A percentile compares a stretch with the other conserved stretches of the same genome.
phyloP scores from a whole-genome alignment of 2,329 filamentous ascomycete species.

The Penicillium fuscoglaucum region DNA sequence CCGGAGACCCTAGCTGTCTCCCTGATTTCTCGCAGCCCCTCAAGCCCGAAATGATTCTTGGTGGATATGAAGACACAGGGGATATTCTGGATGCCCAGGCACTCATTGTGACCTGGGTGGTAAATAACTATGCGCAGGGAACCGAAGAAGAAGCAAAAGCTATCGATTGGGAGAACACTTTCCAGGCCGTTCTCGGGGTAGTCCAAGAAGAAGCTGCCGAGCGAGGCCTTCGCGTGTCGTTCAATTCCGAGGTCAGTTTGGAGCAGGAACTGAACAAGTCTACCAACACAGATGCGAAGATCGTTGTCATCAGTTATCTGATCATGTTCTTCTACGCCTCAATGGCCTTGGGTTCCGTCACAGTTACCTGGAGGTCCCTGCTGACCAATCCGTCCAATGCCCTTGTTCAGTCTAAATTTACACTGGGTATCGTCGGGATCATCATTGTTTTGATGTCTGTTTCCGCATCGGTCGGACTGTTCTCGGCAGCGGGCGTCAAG shows the following conservation, averaged over 20 bases:
- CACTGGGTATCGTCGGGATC: conserved; percentile 90
- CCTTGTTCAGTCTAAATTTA: conserved; percentile 94
- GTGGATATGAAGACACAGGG: conserved; percentile 67
- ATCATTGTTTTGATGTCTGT: conserved; percentile 97
- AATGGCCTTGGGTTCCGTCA: conserved; percentile 84
- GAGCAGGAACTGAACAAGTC: conserved; percentile 97
- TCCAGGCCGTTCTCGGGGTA: conserved; percentile 72
- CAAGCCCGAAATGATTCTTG: conserved; percentile 80
- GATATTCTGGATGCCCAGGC: conserved; percentile 73
- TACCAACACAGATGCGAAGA: conserved; percentile 96
- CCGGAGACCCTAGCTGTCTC: conserved; percentile 71
- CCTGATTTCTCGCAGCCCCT: conserved; percentile 88
- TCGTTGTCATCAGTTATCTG: conserved; percentile 92
- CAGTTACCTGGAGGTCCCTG: conserved; percentile 72
- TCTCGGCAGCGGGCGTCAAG: conserved; percentile 87
- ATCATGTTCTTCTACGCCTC: conserved; percentile 99
- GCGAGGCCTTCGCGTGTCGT: conserved; percentile 82
- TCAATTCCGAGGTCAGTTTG: conserved; percentile 91
- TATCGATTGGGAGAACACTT: conserved; percentile 83
- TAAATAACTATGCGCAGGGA: conserved; percentile 79
- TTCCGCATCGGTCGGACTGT: conserved; percentile 88
- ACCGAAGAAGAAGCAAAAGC: conserved; percentile 69
- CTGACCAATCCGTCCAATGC: conserved; percentile 79
- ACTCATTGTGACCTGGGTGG: conserved; percentile 90
- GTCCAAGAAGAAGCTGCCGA: conserved; percentile 76